A percentile compares a stretch with the other conserved stretches of the same genome.
Evolutionary conservation across 257 asterid species (phyloP).

Genomic region (Fraxinus pennsylvanica): DNA sequence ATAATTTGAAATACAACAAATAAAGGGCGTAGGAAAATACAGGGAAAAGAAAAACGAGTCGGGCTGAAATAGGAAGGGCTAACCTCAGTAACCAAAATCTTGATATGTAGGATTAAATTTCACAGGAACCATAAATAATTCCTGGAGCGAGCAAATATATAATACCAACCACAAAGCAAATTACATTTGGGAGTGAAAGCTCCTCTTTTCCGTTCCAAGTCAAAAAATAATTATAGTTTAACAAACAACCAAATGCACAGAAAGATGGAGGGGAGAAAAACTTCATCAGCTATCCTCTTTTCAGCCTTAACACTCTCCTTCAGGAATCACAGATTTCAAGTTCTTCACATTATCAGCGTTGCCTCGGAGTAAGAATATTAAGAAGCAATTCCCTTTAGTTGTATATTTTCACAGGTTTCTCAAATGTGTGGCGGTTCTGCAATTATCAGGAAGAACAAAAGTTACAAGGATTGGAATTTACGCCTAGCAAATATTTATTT

Average conservation of each 20-base stretch:
- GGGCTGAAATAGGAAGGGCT: constrained; percentile 21
- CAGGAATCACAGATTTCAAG: constrained; percentile 15
- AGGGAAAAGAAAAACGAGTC: not conserved
- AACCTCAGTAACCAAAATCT: constrained; percentile 47
- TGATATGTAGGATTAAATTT: constrained; percentile 28
- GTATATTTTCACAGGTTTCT: constrained; percentile 90
- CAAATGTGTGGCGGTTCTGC: constrained; percentile 92
- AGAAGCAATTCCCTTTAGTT: constrained; percentile 40
- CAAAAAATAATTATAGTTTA: constrained; percentile 13
- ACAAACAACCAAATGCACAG: constrained; percentile 20
- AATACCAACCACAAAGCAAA: not conserved
- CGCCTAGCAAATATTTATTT: not conserved
- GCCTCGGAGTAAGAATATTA: not conserved
- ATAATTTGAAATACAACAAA: constrained; percentile 27
- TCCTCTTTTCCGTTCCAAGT: constrained; percentile 26
- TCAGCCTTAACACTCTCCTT: constrained; percentile 21
- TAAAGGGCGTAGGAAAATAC: constrained; percentile 18
- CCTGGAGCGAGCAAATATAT: constrained; percentile 24
- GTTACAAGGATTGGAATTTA: constrained; percentile 8
- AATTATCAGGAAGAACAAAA: constrained; percentile 25
- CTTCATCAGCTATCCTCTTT: not conserved
- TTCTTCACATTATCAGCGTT: constrained; percentile 5
- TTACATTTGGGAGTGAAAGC: constrained; percentile 15
- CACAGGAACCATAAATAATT: constrained; percentile 24
- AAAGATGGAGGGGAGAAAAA: constrained; percentile 3